These are phyloP conservation scores for Sordariomycetes sp. DNA, from an alignment of 2,329 filamentous ascomycete species.

Conservation along the genomic window DNA sequence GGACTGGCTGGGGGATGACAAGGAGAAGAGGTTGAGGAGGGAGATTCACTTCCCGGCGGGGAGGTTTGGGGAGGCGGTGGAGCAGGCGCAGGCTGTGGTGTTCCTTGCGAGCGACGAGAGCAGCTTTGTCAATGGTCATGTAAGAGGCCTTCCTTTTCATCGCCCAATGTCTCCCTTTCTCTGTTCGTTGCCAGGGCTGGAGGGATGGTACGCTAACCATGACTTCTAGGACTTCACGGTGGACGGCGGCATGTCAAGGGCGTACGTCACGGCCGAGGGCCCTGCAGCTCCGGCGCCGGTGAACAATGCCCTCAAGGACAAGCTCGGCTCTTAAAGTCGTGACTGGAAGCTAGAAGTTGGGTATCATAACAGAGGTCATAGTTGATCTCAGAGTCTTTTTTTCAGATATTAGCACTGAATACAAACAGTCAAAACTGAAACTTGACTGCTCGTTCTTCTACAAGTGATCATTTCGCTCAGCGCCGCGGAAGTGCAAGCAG, in stretches of 20 bases:
- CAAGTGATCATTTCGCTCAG: too few species aligned
- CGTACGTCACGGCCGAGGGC: conserved; percentile 14
- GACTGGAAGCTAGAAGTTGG: background rate
- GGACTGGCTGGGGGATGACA: conserved; percentile 63
- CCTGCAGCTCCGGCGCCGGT: conserved; percentile 28
- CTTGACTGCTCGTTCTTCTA: background rate
- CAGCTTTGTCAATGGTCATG: conserved; percentile 56
- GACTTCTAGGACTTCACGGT: conserved; percentile 49
- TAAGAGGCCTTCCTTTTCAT: background rate
- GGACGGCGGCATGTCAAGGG: conserved; percentile 58
- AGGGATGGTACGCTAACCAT: background rate
- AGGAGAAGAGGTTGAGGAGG: conserved; percentile 54
- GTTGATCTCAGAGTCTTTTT: background rate
- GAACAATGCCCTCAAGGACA: conserved; percentile 43
- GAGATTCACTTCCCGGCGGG: conserved; percentile 66
- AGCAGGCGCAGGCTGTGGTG: conserved; percentile 62
- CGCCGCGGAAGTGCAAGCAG: too few species aligned
- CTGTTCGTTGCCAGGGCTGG: background rate
- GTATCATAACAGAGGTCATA: background rate
- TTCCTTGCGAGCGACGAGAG: conserved; percentile 65
- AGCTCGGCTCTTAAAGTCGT: conserved; percentile 1
- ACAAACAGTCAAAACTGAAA: background rate
- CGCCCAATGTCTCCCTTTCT: too few species aligned
- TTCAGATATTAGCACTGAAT: background rate
- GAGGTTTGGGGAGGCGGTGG: conserved; percentile 64